Evolutionary conservation across 805 yeast species (phyloP).

Genomic region (Yamadazyma sp.): DNA sequence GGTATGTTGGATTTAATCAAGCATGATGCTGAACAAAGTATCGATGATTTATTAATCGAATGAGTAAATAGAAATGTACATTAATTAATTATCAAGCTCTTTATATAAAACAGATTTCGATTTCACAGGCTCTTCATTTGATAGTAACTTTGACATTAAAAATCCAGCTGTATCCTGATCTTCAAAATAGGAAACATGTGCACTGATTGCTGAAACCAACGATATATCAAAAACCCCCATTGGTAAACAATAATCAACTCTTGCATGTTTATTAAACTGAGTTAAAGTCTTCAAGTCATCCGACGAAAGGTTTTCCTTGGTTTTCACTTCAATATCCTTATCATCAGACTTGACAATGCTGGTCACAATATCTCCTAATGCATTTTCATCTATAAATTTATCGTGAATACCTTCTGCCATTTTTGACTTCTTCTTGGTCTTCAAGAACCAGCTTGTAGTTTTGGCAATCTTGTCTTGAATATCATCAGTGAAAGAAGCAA

Average conservation of each 20-base stretch:
- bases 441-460: slow-evolving; percentile 37
- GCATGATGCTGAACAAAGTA: slow-evolving; percentile 78
- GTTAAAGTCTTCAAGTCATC: slow-evolving; percentile 34
- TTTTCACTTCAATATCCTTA: slow-evolving; percentile 13
- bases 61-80: not conserved
- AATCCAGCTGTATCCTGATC: slow-evolving; percentile 83
- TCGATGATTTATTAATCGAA: slow-evolving; percentile 58
- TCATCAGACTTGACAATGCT: slow-evolving; percentile 21
- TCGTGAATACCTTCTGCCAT: slow-evolving; percentile 13
- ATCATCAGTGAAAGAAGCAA: slow-evolving; percentile 37
- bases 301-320: slow-evolving; percentile 22
- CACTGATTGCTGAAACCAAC: slow-evolving; percentile 74
- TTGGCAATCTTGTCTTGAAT: slow-evolving; percentile 30
- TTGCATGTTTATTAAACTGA: slow-evolving; percentile 62
- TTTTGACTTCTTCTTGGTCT: slow-evolving; percentile 7
- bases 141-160: slow-evolving; percentile 56
- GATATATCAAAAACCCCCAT: slow-evolving; percentile 80
- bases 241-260: slow-evolving; percentile 79
- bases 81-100: slow-evolving; percentile 6
- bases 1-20: slow-evolving; percentile 89
- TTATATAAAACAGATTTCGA: slow-evolving; percentile 28
- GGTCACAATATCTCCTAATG: slow-evolving; percentile 38
- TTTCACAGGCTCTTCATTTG: slow-evolving; percentile 20
- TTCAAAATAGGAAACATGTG: slow-evolving; percentile 87
- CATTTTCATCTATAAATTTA: slow-evolving; percentile 28